Evolutionary conservation across 73 alveolate genomes (phyloP), one percentile per base, ranked within the genome.

Genomic region (Paramecium biaurelia): DNA sequence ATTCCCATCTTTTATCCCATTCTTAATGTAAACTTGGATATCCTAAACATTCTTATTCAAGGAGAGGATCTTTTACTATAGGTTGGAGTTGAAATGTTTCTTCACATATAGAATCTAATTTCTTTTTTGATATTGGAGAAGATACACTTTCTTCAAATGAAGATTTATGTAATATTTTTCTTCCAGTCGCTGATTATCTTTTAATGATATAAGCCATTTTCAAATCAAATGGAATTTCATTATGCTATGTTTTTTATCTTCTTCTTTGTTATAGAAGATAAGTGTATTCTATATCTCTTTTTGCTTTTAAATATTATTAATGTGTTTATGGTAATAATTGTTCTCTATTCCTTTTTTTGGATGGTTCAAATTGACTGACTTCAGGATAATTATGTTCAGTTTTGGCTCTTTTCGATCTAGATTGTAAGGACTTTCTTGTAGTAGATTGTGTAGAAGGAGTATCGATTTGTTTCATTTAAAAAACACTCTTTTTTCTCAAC

Each of bases 1-100:
- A 67, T 67, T 67, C 84, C 84, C 84, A 67, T 26, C 45, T 67
- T 30, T 67, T 67, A 21, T 67, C 84, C 84, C 84, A 67, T 30
- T 67, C 84, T 67, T 67, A 12, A 67, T 67, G 84, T 5, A 67
- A 12, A 24, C 38, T 67, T 67, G 49, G 38, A 4, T 67, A 30
- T 26, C 84, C 84, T 12, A 67, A 67, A 67, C 21, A 20, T 30
- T 30, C 45, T 10, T 67, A 67, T 14, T 67, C 45, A 67, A 67
- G 26, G n/a, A 26, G 5, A 0, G 49, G 49, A 7, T 53, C 68
- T 53, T 53, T 53, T 18, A 18, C 18, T 18, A 53, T 53, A 2
- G 68, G 68, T 53, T 53, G 68, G 18, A 53, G 68, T 53, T n/a
- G 18, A 34, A 53, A 53, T 15, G 32, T 21, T 30, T 32, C 45